Percentiles rank a stretch among this genome's conserved stretches.
phyloP scores from a whole-genome alignment of 2,329 filamentous ascomycete species.

The Alternaria sp. region DNA sequence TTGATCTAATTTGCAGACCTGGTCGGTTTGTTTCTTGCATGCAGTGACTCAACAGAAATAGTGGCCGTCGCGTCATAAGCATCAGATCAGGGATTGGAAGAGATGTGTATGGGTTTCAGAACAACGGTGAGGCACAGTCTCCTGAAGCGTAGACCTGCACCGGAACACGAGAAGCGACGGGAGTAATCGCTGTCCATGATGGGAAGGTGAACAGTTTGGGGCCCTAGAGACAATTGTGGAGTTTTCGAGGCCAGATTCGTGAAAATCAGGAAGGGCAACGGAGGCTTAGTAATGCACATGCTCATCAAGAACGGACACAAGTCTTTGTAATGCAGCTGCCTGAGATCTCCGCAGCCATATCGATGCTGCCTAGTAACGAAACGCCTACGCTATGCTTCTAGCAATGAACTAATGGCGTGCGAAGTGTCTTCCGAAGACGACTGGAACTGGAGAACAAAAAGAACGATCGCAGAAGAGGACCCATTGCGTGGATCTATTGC shows the following conservation, averaged over 20 bases:
- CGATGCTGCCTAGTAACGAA: not conserved
- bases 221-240: constrained; percentile 30
- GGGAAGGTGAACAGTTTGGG: constrained; percentile 15
- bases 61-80: not conserved
- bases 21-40: not conserved
- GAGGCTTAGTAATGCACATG: not conserved
- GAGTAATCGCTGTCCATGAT: not conserved
- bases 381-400: not conserved
- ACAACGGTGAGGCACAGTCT: not conserved
- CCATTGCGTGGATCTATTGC: not conserved
- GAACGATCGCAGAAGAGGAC: not conserved
- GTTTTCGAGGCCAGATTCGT: constrained; percentile 32
- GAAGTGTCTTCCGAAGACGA: not conserved
- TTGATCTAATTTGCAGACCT: not conserved
- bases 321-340: not conserved
- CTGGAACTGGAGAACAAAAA: not conserved
- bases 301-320: not conserved
- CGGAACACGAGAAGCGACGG: not conserved
- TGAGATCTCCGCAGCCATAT: not conserved
- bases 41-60: not conserved
- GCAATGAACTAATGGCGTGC: not conserved
- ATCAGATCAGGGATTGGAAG: not conserved
- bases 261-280: constrained; percentile 18
- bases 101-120: not conserved
- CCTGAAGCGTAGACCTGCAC: not conserved